These are phyloP conservation scores for Tricholoma sp. DNA, from an alignment of 768 basidiomycete genomes.

Conservation along the genomic window DNA sequence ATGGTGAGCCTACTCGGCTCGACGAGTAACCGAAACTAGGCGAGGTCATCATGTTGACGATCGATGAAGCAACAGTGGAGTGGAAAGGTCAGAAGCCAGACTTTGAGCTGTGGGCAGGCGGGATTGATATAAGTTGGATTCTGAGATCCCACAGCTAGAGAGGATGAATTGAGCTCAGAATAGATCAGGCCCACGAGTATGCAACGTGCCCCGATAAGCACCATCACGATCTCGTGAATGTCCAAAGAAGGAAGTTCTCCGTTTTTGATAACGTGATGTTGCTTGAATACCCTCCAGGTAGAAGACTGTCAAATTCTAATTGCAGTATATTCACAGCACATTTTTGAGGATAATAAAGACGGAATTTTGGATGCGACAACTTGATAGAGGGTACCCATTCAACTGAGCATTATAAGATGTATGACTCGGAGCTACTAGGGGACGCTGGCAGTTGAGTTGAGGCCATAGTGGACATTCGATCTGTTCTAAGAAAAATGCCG, in stretches of 20 bases:
- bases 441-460: no score
- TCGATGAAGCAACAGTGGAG: not conserved
- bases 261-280: not conserved
- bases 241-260: not conserved
- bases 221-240: not conserved
- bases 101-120: not conserved
- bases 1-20: slow-evolving; percentile 20
- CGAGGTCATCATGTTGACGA: not conserved
- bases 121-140: not conserved
- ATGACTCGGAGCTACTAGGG: no score
- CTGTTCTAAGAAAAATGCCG: no score
- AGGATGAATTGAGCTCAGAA: not conserved
- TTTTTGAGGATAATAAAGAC: no score
- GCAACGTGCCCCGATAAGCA: slow-evolving; percentile 3
- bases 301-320: no score
- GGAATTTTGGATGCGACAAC: no score
- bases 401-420: no score
- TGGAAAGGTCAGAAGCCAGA: not conserved
- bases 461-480: no score
- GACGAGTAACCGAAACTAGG: not conserved
- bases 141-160: not conserved
- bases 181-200: slow-evolving; percentile 1
- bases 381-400: no score
- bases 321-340: no score
- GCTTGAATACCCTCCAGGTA: not conserved